Percentiles rank a stretch among this genome's conserved stretches.
Evolutionary conservation across 2,329 filamentous ascomycete genomes (phyloP).

Genomic region (Thielaviopsis euricoi): DNA sequence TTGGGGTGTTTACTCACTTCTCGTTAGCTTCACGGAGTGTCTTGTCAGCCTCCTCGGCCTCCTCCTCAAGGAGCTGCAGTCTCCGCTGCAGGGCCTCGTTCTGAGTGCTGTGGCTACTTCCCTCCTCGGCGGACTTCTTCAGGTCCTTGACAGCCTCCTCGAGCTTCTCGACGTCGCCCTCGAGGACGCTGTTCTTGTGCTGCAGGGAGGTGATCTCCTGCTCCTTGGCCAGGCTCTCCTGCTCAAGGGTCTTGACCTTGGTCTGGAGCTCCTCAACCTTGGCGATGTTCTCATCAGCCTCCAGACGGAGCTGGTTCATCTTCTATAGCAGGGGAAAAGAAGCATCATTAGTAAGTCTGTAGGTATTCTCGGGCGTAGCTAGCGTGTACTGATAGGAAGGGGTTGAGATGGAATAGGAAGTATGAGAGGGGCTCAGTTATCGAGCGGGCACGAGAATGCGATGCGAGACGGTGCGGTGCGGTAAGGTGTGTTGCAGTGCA

Average conservation of each 20-base stretch:
- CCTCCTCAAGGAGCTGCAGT: constrained; percentile 91
- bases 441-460: background rate
- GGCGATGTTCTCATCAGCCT: constrained; percentile 69
- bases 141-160: constrained; percentile 68
- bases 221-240: constrained; percentile 92
- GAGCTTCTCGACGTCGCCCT: constrained; percentile 82
- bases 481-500: too few relatives aligned
- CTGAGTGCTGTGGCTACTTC: constrained; percentile 67
- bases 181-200: constrained; percentile 88
- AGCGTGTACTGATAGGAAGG: background rate
- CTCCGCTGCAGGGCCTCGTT: constrained; percentile 84
- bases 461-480: background rate
- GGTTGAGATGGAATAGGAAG: background rate
- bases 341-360: constrained; percentile 2
- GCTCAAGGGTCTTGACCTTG: constrained; percentile 80
- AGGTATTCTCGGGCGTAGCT: background rate
- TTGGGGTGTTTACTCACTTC: constrained; percentile 56
- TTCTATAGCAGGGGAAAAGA: constrained; percentile 38
- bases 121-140: constrained; percentile 75
- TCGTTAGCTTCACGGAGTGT: constrained; percentile 93
- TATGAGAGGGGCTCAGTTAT: background rate
- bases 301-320: constrained; percentile 86
- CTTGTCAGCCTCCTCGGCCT: constrained; percentile 93
- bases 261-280: constrained; percentile 76
- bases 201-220: constrained; percentile 93